phyloP scores from a whole-genome alignment of 305 asterid species.

The Fraxinus nigra region DNA sequence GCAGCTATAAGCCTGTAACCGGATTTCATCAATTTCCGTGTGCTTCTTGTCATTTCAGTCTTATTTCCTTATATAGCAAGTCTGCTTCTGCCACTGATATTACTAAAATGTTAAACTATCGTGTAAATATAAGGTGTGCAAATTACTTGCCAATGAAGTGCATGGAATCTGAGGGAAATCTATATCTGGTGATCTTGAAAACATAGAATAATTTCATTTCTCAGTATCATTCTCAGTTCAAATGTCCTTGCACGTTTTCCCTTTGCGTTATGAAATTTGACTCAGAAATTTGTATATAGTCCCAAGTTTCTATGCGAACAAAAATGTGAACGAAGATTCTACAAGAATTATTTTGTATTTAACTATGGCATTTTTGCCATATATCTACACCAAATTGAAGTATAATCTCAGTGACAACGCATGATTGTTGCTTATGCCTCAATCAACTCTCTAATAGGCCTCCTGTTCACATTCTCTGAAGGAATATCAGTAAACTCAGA shows the following conservation, averaged over 20 bases:
- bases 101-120: neutral
- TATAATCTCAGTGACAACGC: neutral
- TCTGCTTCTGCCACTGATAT: neutral
- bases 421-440: neutral
- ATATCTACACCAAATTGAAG: constrained; percentile 4
- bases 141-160: neutral
- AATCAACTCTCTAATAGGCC: neutral
- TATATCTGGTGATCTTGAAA: neutral
- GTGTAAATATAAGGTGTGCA: constrained; percentile 2
- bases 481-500: constrained; percentile 52
- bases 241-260: neutral
- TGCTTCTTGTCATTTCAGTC: neutral
- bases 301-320: neutral
- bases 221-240: neutral
- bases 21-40: neutral
- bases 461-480: constrained; percentile 26
- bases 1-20: neutral
- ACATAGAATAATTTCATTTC: neutral
- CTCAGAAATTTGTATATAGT: neutral
- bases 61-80: neutral
- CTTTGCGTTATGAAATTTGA: too few species aligned
- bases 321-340: neutral
- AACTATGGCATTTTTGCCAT: neutral
- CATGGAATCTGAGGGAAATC: neutral
- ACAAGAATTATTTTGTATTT: neutral